Percentiles rank a stretch among this genome's conserved stretches.
These are phyloP conservation scores for Phialophora expanda DNA, from an alignment of 2,329 filamentous ascomycete genomes.

Conservation along the genomic window DNA sequence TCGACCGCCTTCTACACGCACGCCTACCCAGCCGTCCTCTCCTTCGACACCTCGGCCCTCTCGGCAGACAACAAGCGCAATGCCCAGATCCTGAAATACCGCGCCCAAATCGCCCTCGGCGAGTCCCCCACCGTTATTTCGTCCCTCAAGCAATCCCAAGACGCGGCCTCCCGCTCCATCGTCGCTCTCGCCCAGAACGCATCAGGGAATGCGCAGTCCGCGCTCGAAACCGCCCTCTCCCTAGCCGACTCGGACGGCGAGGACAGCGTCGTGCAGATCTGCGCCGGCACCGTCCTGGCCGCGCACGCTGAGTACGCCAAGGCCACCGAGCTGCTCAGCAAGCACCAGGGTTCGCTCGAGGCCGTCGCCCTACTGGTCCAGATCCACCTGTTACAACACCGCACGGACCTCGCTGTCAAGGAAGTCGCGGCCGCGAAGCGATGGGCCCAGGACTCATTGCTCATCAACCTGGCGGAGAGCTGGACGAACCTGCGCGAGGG, in stretches of 20 bases:
- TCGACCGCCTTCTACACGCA: slow-evolving; percentile 73
- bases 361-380: slow-evolving; percentile 86
- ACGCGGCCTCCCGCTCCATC: slow-evolving; percentile 76
- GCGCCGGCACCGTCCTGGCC: slow-evolving; percentile 81
- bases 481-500: slow-evolving; percentile 92
- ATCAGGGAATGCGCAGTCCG: slow-evolving; percentile 63
- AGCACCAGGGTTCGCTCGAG: slow-evolving; percentile 81
- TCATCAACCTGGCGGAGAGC: slow-evolving; percentile 92
- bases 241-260: slow-evolving; percentile 71
- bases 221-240: slow-evolving; percentile 67
- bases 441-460: slow-evolving; percentile 92
- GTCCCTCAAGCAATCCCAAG: slow-evolving; percentile 67
- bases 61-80: slow-evolving; percentile 77
- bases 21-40: slow-evolving; percentile 83
- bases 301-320: slow-evolving; percentile 81
- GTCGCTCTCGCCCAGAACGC: slow-evolving; percentile 73
- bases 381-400: slow-evolving; percentile 89
- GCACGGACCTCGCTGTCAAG: slow-evolving; percentile 86
- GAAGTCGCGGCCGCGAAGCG: slow-evolving; percentile 84
- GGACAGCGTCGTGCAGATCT: slow-evolving; percentile 79
- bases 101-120: slow-evolving; percentile 81
- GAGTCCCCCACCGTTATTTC: slow-evolving; percentile 74
- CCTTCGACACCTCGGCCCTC: slow-evolving; percentile 81
- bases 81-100: slow-evolving; percentile 77
- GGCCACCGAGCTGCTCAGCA: slow-evolving; percentile 76